Evolutionary conservation across 179 eudicot genomes (phyloP).

Genomic region (Vitellaria paradoxa): DNA sequence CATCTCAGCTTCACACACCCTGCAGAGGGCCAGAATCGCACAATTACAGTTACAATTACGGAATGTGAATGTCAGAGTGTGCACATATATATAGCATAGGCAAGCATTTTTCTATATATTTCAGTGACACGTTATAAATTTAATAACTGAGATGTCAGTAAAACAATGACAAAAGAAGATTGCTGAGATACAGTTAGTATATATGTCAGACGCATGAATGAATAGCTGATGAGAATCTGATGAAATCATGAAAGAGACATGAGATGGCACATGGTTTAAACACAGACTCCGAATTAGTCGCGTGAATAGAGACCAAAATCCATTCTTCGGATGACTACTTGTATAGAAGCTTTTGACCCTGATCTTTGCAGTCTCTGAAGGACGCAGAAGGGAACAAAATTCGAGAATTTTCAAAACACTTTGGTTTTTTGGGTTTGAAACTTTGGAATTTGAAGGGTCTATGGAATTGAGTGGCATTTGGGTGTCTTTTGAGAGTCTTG

Average conservation of each 20-base stretch:
- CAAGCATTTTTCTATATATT: too few species aligned
- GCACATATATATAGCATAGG: too few species aligned
- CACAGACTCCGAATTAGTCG: neutral
- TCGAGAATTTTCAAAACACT: conserved; percentile 23
- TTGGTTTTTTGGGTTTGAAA: conserved; percentile 2
- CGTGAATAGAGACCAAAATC: neutral
- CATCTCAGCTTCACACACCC: too few species aligned
- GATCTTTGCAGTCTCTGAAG: conserved; percentile 16
- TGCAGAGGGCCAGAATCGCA: too few species aligned
- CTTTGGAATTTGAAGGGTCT: conserved; percentile 14
- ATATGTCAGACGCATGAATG: conserved; percentile 10
- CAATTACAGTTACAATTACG: too few species aligned
- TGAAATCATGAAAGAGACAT: neutral
- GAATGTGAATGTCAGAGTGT: too few species aligned
- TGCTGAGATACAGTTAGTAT: neutral
- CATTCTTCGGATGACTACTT: neutral
- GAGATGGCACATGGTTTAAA: neutral
- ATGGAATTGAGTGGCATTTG: conserved; percentile 17
- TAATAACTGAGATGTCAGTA: neutral
- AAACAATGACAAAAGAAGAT: neutral
- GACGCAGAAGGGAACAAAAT: conserved; percentile 18
- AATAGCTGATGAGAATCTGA: neutral
- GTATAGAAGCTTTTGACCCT: conserved; percentile 3
- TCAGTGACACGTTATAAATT: too few species aligned
- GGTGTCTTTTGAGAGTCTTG: conserved; percentile 30